These are phyloP conservation scores for Nymphaea colorata DNA, from an alignment of 164 flowering plant species.

Conservation along the genomic window DNA sequence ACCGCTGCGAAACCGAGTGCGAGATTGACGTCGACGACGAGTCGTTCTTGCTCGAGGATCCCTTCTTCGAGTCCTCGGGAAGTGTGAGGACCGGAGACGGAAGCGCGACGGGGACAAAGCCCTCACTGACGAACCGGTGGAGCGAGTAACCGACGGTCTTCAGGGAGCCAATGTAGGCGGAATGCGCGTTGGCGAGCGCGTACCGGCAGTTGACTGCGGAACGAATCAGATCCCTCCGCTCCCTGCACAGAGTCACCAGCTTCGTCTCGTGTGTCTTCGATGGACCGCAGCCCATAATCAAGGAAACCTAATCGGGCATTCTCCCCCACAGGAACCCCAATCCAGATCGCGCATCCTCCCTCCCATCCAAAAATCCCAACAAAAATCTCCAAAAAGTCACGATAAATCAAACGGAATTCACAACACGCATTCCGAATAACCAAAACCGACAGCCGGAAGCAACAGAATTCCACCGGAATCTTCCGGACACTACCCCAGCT, in stretches of 20 bases:
- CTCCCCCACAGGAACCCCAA: not conserved
- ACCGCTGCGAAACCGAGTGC: slow-evolving; percentile 6
- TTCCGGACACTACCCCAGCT: no score
- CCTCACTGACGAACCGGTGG: slow-evolving; percentile 47
- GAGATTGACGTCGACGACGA: slow-evolving; percentile 36
- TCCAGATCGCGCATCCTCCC: not conserved
- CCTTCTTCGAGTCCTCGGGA: slow-evolving; percentile 27
- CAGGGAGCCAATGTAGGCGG: slow-evolving; percentile 54
- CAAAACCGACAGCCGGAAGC: not conserved
- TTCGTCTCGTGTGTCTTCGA: slow-evolving; percentile 65
- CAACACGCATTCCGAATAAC: not conserved
- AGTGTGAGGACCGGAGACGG: slow-evolving; percentile 62
- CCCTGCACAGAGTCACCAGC: slow-evolving; percentile 64
- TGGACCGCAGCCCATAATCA: slow-evolving; percentile 72
- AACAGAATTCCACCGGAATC: no score
- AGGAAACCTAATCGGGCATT: not conserved
- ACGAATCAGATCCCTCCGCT: slow-evolving; percentile 53
- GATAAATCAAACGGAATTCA: no score
- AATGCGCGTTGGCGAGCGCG: slow-evolving; percentile 74
- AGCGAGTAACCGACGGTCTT: slow-evolving; percentile 64
- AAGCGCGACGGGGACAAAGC: slow-evolving; percentile 23
- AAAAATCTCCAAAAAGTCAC: not conserved
- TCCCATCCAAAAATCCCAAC: not conserved
- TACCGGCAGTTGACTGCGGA: slow-evolving; percentile 61
- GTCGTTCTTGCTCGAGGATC: slow-evolving; percentile 11